These are phyloP conservation scores for Megacollybia marginata DNA, from an alignment of 768 basidiomycete genomes.

Conservation along the genomic window DNA sequence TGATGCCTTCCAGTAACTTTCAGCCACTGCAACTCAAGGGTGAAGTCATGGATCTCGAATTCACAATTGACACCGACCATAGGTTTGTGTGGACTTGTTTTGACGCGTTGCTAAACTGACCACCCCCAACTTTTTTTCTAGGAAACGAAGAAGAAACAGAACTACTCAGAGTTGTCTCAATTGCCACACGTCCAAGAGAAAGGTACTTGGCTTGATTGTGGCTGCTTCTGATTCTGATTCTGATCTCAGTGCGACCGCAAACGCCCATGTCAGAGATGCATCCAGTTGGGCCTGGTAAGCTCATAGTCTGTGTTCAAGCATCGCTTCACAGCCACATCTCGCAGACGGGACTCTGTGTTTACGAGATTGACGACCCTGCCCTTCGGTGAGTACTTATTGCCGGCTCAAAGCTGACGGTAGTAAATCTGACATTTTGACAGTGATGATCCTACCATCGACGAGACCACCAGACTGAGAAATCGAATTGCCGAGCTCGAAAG, in stretches of 20 bases:
- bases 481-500: conserved; percentile 91
- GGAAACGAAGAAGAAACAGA: conserved; percentile 84
- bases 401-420: conserved; percentile 1
- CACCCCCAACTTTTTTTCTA: conserved; percentile 35
- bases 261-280: conserved; percentile 85
- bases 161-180: conserved; percentile 86
- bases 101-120: background rate
- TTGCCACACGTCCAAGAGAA: conserved; percentile 92
- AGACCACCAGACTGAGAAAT: conserved; percentile 77
- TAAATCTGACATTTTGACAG: conserved; percentile 25
- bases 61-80: conserved; percentile 64
- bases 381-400: conserved; percentile 45
- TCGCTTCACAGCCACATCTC: conserved; percentile 4
- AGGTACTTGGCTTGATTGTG: conserved; percentile 51
- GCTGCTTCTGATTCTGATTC: conserved; percentile 3
- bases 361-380: conserved; percentile 88
- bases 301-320: conserved; percentile 2
- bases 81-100: conserved; percentile 30
- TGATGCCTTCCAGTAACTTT: conserved; percentile 50
- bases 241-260: conserved; percentile 76
- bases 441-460: conserved; percentile 84
- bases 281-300: conserved; percentile 76
- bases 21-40: conserved; percentile 62
- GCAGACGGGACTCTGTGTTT: conserved; percentile 90
- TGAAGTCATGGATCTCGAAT: conserved; percentile 74